Evolutionary conservation across 768 basidiomycete genomes (phyloP).

Genomic region (Candolleomyces eurysporus): DNA sequence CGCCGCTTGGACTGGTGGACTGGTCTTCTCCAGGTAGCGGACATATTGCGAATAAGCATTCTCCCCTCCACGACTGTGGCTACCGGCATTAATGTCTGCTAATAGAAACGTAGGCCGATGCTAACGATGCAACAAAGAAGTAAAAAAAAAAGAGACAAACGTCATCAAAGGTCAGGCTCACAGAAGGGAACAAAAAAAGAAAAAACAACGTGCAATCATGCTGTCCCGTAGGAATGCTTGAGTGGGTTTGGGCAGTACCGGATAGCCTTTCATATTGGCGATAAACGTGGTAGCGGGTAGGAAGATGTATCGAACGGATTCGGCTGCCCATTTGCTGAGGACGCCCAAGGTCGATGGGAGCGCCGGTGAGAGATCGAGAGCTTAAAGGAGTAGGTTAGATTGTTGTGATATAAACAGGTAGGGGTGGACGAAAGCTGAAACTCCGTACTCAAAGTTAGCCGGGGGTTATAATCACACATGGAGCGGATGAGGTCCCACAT

Average conservation of each 20-base stretch:
- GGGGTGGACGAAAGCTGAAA: slow-evolving; percentile 8
- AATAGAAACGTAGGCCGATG: slow-evolving; percentile 85
- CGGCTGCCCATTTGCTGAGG: slow-evolving; percentile 87
- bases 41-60: slow-evolving; percentile 89
- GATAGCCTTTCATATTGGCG: slow-evolving; percentile 94
- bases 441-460: slow-evolving; percentile 66
- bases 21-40: slow-evolving; percentile 78
- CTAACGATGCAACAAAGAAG: slow-evolving; percentile 35
- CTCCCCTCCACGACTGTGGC: slow-evolving; percentile 82
- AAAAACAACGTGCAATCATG: slow-evolving; percentile 64
- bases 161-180: slow-evolving; percentile 9
- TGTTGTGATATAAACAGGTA: background rate
- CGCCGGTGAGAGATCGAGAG: slow-evolving; percentile 88
- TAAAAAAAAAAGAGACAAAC: slow-evolving; percentile 17
- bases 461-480: slow-evolving; percentile 80
- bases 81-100: slow-evolving; percentile 57
- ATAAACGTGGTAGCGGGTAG: slow-evolving; percentile 91
- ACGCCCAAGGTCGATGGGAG: slow-evolving; percentile 76
- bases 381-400: slow-evolving; percentile 38
- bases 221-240: slow-evolving; percentile 89
- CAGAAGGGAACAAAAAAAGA: slow-evolving; percentile 2
- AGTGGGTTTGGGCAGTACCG: slow-evolving; percentile 90
- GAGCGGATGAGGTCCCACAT: slow-evolving; percentile 97
- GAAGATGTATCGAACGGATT: slow-evolving; percentile 87
- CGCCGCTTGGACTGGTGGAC: slow-evolving; percentile 60